Base-by-base conservation (phyloP, 2,329 filamentous ascomycete genomes). In the Alternaria triticimaculans region DNA sequence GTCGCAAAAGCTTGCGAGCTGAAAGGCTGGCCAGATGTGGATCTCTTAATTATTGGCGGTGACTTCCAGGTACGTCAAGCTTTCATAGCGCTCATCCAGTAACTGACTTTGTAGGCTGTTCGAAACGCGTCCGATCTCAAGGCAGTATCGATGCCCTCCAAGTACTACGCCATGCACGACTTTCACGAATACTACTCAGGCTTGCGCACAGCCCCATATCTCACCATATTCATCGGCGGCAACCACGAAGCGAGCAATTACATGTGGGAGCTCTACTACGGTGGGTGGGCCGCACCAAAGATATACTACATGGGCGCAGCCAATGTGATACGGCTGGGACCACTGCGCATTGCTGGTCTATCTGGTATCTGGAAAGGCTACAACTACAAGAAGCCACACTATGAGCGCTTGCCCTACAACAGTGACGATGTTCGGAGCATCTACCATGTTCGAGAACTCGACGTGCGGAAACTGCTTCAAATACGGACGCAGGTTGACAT, bases 231-330 rank as follows among this genome's bases (percentile, higher is more conserved):
- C 81, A 90, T 97, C 55, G 94, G 90, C 46, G 96, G 96, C 3
- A 99, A 99, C 77, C 96, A 99, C 75, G 96, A 99, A 82, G 95
- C 96, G 1, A 92, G 92, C 74, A 94, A 92, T 55, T 89, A 98
- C 80, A 84, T 97, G 6, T 96, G 90, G 84, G 96, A 99, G 81
- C 87, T 99, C 0, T 97, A 93, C 82, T 97, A 98, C 77, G 96
- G 96, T 55, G 96, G 96, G 55, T 99, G 96, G 96, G 96, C 93
- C 6, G 95, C 95, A 8, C 94, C 93, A 9, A 97, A 96, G 71
- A 98, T 99, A 67, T 99, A 97, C 84, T 99, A 97, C 81, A 87
- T 98, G 79, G 96, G 96, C 53, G 93, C 94, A 33, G 93, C 96
- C 63, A 97, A 97, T 76, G 90, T 99, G 9, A 78, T 99, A 44